Evolutionary conservation across 73 alveolate genomes (phyloP), one percentile per base, ranked within the genome.

Genomic region (Blepharisma japonicum): DNA sequence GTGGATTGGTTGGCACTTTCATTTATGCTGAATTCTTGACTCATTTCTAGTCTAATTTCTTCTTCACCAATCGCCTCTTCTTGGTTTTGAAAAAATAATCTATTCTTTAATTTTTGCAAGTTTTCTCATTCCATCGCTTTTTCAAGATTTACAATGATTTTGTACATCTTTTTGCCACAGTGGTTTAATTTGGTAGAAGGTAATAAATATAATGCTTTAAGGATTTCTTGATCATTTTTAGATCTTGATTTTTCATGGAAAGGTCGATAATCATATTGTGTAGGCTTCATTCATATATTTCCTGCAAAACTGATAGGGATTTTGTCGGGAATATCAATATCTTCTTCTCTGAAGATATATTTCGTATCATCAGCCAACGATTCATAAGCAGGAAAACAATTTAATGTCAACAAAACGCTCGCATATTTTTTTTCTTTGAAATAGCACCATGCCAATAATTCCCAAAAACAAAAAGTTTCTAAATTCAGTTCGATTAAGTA

Each of bases 391-490:
- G 74, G 74, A 39, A 61, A 8, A 2, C 18, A 25, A 39, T 61
- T 61, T 61, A 61, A 20, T 14, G 50, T 2, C 18, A 61, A 2
- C 14, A 61, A 9, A 9, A 79, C 87, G 78, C 49, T 61, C 42
- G 83, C 78, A 51, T 83, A 83, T 67, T 79, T 83, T 56, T 83
- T 77, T 56, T 83, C 79, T 50, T 87, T 81, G 71, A 87, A 81
- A 55, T 87, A 87, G 61, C 82, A 74, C 54, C 78, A 85, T 7
- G 89, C 91, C 68, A 87, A 46, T 25, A 77, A 68, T 56, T 78
- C 55, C 94, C 94, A 87, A 82, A 82, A 83, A 27, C 83, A 91
- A 79, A 68, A 87, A 45, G 78, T 45, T 50, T 87, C 94, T 38
- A 89, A 88, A 42, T 87, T 83, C 45, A 87, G 68, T 46, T 87